Evolutionary conservation across 192 early-diverging fungal species (phyloP).

Genomic region (Backusella australiensis): DNA sequence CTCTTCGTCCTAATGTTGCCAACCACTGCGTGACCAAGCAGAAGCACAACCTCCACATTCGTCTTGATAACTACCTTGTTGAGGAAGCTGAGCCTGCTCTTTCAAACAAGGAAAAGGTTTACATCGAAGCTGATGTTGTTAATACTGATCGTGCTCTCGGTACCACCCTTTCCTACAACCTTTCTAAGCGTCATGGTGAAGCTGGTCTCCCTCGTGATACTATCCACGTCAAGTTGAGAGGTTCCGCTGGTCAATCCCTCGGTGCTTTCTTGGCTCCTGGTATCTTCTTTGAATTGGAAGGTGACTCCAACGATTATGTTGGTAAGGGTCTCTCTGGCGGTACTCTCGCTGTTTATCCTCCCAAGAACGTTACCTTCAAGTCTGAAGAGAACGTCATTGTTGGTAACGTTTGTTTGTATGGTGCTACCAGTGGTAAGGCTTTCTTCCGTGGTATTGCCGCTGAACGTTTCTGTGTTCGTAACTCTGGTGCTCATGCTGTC

Average conservation of each 20-base stretch:
- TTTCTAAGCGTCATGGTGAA: slow-evolving; percentile 78
- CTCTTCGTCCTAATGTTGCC: slow-evolving; percentile 84
- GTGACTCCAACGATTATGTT: slow-evolving; percentile 99
- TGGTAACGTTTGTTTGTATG: slow-evolving; percentile 97
- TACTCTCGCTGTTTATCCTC: slow-evolving; percentile 85
- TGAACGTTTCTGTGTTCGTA: slow-evolving; percentile 97
- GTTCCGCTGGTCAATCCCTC: slow-evolving; percentile 95
- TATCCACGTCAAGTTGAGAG: slow-evolving; percentile 80
- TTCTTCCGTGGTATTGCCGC: slow-evolving; percentile 94
- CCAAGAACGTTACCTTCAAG: slow-evolving; percentile 73
- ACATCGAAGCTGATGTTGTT: slow-evolving; percentile 64
- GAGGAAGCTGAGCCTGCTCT: slow-evolving; percentile 78
- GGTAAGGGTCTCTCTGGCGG: slow-evolving; percentile 98
- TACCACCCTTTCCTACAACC: slow-evolving; percentile 87
- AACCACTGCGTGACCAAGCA: slow-evolving; percentile 82
- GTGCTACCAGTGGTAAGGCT: slow-evolving; percentile 88
- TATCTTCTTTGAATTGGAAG: slow-evolving; percentile 89
- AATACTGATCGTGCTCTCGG: slow-evolving; percentile 97
- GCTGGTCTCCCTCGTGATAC: slow-evolving; percentile 83
- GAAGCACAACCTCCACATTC: slow-evolving; percentile 83
- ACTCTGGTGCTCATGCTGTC: slow-evolving; percentile 95
- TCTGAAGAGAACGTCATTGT: slow-evolving; percentile 90
- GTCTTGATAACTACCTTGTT: slow-evolving; percentile 87
- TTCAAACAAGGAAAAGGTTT: slow-evolving; percentile 51
- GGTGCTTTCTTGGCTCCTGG: slow-evolving; percentile 93